Evolutionary conservation across 768 basidiomycete genomes (phyloP), one percentile per base, ranked within the genome.

Genomic region (Chalciporus chontae): DNA sequence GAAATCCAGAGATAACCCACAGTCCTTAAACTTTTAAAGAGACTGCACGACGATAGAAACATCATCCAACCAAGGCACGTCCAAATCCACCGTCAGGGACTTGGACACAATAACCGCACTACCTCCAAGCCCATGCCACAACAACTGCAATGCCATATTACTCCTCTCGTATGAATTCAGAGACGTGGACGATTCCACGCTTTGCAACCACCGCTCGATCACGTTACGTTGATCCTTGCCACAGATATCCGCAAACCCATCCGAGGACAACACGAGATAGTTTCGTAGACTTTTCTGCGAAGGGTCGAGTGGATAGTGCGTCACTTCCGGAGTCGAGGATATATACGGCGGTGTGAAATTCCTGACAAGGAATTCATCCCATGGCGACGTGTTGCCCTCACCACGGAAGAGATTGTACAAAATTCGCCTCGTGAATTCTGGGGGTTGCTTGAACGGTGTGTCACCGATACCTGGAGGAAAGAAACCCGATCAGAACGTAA

Each of bases 361-460:
- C 40, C 77, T 75, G n/a, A 73, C 71, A 29, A 86, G 73, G 54
- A 84, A 84, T 51, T 80, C 80, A 61, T 85, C 84, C 83, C 83
- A 84, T 43, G 71, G 79, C 1, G 79, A 78, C 37, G 71, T 81
- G 48, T 83, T 77, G 48, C 77, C 75, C 58, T 80, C 77, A 11
- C 82, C 83, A 14, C 82, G 81, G 49, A 78, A 75, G 38, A 85
- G 71, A 60, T 84, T 84, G 62, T 84, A 84, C 13, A 86, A 68
- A 39, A 86, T 79, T 10, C 81, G 77, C 36, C 82, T 73, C 17
- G 81, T 85, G 63, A 85, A 85, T 29, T 72, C 74, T 21, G 83
- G 80, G n/a, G 83, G 83, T 52, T 85, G 84, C 65, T 86, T 86
- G 71, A 85, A 86, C 32, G 82, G 81, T 50, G 81, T 79, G 57